Conservation (phyloP, 805 yeast genomes). For the Pichia heedii region DNA sequence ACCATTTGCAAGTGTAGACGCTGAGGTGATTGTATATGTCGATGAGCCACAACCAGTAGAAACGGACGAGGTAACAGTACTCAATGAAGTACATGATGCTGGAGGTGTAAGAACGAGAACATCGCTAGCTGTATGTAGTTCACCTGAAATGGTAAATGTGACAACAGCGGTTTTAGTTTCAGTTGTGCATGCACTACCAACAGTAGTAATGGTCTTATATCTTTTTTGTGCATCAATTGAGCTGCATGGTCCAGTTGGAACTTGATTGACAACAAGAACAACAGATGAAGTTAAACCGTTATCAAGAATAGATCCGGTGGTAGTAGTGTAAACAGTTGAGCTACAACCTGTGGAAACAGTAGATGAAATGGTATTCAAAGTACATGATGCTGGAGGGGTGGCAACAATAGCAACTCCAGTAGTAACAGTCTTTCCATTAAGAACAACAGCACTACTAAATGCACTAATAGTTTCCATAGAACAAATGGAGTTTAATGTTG, state of each 20-base stretch:
- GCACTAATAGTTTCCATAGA: background rate
- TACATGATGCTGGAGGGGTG: background rate
- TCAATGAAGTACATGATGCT: background rate
- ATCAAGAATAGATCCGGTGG: background rate
- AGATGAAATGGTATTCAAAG: background rate
- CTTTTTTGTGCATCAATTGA: background rate
- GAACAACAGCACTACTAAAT: background rate
- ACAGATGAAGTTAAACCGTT: background rate
- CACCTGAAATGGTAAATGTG: background rate
- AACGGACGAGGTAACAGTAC: background rate
- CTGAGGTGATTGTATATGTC: background rate
- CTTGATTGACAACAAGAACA: slow-evolving; percentile 2
- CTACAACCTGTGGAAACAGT: slow-evolving; percentile 1
- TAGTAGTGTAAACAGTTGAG: background rate
- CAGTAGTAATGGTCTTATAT: background rate
- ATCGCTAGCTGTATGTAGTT: background rate
- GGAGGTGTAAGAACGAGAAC: background rate
- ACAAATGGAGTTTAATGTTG: no score
- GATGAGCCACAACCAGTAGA: slow-evolving; percentile 2
- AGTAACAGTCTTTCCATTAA: background rate
- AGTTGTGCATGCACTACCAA: background rate
- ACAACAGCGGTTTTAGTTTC: background rate
- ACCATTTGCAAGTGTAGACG: background rate
- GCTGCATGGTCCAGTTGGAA: slow-evolving; percentile 1
- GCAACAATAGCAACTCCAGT: background rate